These are phyloP conservation scores for Kwoniella shandongensis DNA, from an alignment of 768 basidiomycete species.

Conservation along the genomic window DNA sequence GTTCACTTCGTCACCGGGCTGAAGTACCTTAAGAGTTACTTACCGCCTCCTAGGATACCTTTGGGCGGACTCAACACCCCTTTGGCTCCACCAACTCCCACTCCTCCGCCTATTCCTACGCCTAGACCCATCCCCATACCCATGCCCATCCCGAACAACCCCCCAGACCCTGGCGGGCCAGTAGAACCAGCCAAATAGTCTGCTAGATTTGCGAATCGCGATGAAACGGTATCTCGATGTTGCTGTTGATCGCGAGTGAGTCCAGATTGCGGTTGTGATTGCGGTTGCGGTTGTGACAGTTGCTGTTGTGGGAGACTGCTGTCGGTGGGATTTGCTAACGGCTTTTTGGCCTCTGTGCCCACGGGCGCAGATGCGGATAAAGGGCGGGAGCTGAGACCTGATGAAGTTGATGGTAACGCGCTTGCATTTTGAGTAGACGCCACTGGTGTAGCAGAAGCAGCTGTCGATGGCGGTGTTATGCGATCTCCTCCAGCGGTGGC, in stretches of 20 bases:
- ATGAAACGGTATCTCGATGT: conserved; percentile 6
- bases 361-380: not conserved
- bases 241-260: not conserved
- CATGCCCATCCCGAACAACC: conserved; percentile 21
- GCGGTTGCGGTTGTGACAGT: not conserved
- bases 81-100: not conserved
- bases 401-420: not conserved
- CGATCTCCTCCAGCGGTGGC: not conserved
- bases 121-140: conserved; percentile 15
- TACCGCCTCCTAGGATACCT: not conserved
- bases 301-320: conserved; percentile 1
- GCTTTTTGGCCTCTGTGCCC: not conserved
- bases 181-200: conserved; percentile 23
- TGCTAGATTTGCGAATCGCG: conserved; percentile 25
- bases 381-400: not conserved
- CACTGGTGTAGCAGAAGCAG: not conserved
- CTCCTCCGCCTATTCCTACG: conserved; percentile 6
- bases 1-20: not conserved
- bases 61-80: conserved; percentile 1
- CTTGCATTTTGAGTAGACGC: not conserved
- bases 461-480: not conserved
- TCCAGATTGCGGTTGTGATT: not conserved
- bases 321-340: not conserved
- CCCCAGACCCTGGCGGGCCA: conserved; percentile 6
- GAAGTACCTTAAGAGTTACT: not conserved